These are phyloP conservation scores for Leishmania amazonensis DNA, from an alignment of 208 protist genomes.

Conservation along the genomic window DNA sequence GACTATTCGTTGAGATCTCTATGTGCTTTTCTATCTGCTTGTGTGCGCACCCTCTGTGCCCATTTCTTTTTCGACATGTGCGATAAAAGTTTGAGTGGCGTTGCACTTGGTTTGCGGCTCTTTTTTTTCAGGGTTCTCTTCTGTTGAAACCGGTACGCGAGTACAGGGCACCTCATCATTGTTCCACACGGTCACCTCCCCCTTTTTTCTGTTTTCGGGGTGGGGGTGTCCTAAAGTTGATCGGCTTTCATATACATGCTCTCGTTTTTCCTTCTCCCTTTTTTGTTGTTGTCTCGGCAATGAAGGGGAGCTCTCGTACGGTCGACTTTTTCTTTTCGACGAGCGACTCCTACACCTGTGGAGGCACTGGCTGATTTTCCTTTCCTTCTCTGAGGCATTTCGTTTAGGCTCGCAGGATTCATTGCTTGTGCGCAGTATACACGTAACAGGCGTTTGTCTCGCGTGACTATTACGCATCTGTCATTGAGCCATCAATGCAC, in stretches of 20 bases:
- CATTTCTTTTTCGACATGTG: background rate
- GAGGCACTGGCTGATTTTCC: background rate
- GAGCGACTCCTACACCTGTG: background rate
- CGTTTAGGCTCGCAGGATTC: background rate
- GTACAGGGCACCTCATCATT: background rate
- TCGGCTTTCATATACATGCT: background rate
- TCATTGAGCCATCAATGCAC: background rate
- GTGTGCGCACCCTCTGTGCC: background rate
- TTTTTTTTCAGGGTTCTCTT: background rate
- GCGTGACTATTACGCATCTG: background rate
- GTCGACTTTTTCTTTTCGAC: background rate
- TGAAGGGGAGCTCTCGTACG: background rate
- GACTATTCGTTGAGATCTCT: background rate
- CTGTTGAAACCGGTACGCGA: background rate
- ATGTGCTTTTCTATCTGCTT: background rate
- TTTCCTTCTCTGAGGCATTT: background rate
- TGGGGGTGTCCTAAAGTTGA: background rate
- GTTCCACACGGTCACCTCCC: background rate
- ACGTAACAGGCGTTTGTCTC: background rate
- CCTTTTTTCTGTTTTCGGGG: background rate
- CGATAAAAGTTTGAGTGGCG: background rate
- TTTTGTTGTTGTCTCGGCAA: background rate
- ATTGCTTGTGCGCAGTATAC: background rate
- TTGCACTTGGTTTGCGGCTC: background rate
- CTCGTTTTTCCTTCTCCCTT: background rate